Base-by-base conservation (phyloP, 169 alveolate species). In the Cryptosporidium muris region DNA sequence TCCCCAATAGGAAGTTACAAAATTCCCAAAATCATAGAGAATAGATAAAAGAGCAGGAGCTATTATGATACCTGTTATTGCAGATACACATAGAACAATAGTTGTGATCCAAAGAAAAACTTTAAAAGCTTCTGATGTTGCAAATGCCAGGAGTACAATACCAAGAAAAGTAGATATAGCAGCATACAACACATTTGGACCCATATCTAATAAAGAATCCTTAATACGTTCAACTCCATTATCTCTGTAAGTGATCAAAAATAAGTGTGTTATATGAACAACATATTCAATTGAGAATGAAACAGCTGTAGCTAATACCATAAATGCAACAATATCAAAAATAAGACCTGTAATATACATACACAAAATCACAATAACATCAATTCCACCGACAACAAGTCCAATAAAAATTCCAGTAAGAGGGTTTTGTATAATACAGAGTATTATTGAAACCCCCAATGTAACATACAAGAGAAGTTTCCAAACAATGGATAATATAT, bases 101-200 rank as follows among this genome's bases (percentile, higher is more conserved):
- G 85, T 74, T 5, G 85, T 74, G 38, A 74, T 74, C 85, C 85
- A 74, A 4, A 74, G 58, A 74, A 74, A 74, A 1, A 74, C 85
- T n/a, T 74, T 74, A 34, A 74, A 74, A 3, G 85, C 43, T 47
- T 74, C 85, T 42, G 85, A 74, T 6, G 85, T 74, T 11, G 85
- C 54, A 42, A 74, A 74, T 74, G 85, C 85, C 60, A 74, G 63
- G 14, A 74, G 62, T 25, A 74, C 60, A 8, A 74, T 64, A 34
- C 85, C 85, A 42, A 74, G 85, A 16, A 74, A 74, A 7, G 85
- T 56, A 7, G 85, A 74, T 25, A 74, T 74, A 36, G 49, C 85
- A 14, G 85, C 85, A 60, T 74, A 74, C 11, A 74, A 58, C 4
- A 74, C 85, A 74, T 74, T 74, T 7, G 85, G 85, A 8, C 85